phyloP scores from a whole-genome alignment of 768 basidiomycete genomes.

The Saitozyma podzolica region DNA sequence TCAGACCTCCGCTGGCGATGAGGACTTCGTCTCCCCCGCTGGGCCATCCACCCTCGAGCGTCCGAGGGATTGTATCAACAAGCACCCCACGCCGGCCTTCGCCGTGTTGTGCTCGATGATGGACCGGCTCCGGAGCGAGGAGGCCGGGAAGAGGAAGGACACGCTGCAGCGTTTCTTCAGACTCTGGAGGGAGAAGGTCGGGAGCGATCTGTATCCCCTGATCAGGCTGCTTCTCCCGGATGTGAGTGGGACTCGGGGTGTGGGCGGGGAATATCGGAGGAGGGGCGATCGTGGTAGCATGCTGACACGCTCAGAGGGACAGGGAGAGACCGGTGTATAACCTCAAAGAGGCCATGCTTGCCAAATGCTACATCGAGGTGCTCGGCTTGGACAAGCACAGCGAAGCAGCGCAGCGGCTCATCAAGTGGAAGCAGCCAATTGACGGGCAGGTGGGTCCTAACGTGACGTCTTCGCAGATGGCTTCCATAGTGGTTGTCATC shows the following conservation, averaged over 20 bases:
- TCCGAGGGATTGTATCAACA: slow-evolving; percentile 42
- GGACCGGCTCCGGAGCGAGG: slow-evolving; percentile 71
- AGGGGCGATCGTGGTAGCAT: background rate
- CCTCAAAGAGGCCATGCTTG: slow-evolving; percentile 89
- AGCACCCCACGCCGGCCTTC: slow-evolving; percentile 38
- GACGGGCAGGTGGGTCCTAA: slow-evolving; percentile 42
- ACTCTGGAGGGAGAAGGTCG: slow-evolving; percentile 77
- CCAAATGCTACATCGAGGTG: slow-evolving; percentile 86
- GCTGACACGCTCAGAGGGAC: slow-evolving; percentile 68
- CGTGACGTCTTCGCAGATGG: slow-evolving; percentile 7
- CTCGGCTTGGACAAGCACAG: slow-evolving; percentile 79
- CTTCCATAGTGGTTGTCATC: no score
- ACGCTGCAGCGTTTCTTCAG: slow-evolving; percentile 79
- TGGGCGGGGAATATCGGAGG: background rate
- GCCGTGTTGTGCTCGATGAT: slow-evolving; percentile 61
- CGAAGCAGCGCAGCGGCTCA: slow-evolving; percentile 74
- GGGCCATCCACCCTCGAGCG: slow-evolving; percentile 28
- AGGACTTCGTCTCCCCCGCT: slow-evolving; percentile 3
- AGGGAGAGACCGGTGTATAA: slow-evolving; percentile 88
- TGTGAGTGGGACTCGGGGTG: slow-evolving; percentile 54
- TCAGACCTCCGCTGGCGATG: slow-evolving; percentile 9
- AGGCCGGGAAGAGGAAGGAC: slow-evolving; percentile 70
- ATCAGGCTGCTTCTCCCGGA: slow-evolving; percentile 87
- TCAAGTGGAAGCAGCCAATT: slow-evolving; percentile 72
- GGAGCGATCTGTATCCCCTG: slow-evolving; percentile 84